These are phyloP conservation scores for Trichoderma sp. DNA, from an alignment of 2,329 filamentous ascomycete genomes.

Conservation along the genomic window DNA sequence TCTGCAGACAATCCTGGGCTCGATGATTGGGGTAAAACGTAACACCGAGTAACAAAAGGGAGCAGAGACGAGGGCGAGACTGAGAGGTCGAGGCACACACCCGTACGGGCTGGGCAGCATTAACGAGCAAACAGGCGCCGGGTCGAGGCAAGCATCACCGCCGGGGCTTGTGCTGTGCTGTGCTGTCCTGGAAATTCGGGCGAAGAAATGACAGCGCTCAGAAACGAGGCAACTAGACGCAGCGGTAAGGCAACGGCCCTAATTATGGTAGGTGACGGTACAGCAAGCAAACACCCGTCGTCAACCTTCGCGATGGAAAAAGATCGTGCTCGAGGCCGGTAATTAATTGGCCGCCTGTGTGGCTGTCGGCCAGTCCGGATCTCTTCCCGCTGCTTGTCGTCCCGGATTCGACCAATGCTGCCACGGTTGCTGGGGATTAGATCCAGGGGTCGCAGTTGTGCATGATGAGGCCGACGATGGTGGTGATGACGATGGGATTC, in stretches of 20 bases:
- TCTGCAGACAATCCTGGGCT: not conserved
- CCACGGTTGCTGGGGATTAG: not conserved
- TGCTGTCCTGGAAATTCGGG: not conserved
- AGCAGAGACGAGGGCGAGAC: not conserved
- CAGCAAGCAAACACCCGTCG: not conserved
- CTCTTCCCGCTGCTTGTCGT: not conserved
- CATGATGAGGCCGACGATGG: not conserved
- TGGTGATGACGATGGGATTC: not conserved
- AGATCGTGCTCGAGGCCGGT: not conserved
- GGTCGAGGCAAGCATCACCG: not conserved
- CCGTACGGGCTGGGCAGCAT: not conserved
- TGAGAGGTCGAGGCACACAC: not conserved
- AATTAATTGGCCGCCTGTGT: not conserved
- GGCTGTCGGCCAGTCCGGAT: not conserved
- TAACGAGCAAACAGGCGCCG: not conserved
- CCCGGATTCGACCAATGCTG: not conserved
- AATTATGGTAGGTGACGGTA: not conserved
- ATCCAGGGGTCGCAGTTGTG: not conserved
- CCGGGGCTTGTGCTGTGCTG: not conserved
- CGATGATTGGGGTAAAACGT: not conserved
- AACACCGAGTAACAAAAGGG: not conserved
- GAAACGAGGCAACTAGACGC: slow-evolving; percentile 1
- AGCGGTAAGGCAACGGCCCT: not conserved
- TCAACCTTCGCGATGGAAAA: not conserved
- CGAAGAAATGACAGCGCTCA: not conserved